phyloP scores from a whole-genome alignment of 768 basidiomycete species.

The Megacollybia marginata region DNA sequence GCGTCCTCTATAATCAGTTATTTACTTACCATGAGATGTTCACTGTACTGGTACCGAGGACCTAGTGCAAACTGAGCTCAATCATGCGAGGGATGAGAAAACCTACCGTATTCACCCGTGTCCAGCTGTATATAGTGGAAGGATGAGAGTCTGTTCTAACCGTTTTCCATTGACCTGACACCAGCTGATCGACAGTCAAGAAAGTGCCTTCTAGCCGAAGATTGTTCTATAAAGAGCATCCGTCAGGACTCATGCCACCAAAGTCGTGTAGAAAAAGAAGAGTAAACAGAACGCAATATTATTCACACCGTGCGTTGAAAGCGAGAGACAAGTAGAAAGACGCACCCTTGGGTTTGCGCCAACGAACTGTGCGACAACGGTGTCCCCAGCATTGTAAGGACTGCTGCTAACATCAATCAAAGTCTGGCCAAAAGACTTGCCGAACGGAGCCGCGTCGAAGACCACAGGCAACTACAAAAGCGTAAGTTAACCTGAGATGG shows the following conservation, averaged over 20 bases:
- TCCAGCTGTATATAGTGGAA: slow-evolving; percentile 65
- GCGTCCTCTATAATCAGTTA: slow-evolving; percentile 2
- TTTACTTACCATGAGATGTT: slow-evolving; percentile 53
- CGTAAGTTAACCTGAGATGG: not conserved
- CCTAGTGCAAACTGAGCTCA: slow-evolving; percentile 19
- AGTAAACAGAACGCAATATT: not conserved
- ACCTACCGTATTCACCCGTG: slow-evolving; percentile 45
- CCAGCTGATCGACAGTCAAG: slow-evolving; percentile 53
- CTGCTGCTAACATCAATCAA: slow-evolving; percentile 43
- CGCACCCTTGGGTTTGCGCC: slow-evolving; percentile 74
- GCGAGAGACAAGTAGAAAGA: slow-evolving; percentile 1
- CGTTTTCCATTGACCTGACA: slow-evolving; percentile 42
- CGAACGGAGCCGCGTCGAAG: slow-evolving; percentile 49
- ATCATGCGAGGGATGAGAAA: not conserved
- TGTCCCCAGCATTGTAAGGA: slow-evolving; percentile 49
- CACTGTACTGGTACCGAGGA: slow-evolving; percentile 57
- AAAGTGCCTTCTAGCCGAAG: slow-evolving; percentile 68
- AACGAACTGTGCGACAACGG: slow-evolving; percentile 56
- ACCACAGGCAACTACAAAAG: slow-evolving; percentile 47
- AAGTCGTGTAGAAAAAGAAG: not conserved
- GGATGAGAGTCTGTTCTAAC: slow-evolving; percentile 75
- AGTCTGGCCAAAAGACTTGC: slow-evolving; percentile 56
- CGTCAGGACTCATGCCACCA: not conserved
- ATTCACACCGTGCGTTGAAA: slow-evolving; percentile 1
- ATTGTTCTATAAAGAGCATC: slow-evolving; percentile 49